Base-by-base conservation (phyloP, 495 filamentous ascomycete genomes). In the Aspergillus conjunctus region DNA sequence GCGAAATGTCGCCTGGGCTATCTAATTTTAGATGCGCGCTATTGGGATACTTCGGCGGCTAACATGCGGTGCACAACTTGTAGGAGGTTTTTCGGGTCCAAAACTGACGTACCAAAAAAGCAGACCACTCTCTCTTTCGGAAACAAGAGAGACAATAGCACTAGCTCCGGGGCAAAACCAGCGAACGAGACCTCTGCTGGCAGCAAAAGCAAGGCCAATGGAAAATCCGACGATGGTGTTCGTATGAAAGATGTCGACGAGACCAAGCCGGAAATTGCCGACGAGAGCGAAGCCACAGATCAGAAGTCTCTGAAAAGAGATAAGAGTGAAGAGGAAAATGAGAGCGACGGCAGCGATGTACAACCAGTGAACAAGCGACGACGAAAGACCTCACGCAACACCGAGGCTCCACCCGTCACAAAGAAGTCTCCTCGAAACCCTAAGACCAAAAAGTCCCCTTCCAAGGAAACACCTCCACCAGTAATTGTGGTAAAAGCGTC, bases 101-200 rank as follows among this genome's bases (percentile, higher is more conserved):
- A 71, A 66, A 62, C 73, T 5, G 68, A 73, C 31, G 80, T 83
- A 8, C 81, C 81, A 4, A 81, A 83, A 31, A 86, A 89, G 71
- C 92, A 96, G 73, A 87, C 90, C 2, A 94, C 86, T 44, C 75
- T 92, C 17, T 79, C 87, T 1, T 91, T 92, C 63, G 81, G 82
- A 7, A 66, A 64, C 33, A 78, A 74, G 41, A 71, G 67, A 44
- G 67, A 66, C 30, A 73, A 71, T 15, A 59, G 66, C 4, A 68
- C 65, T 32, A 64, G 30, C 48, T 65, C 73, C 41, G 62, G 73
- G 34, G 62, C 41, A 14, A 54, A 54, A 21, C 44, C 62, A 20
- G 4, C 31, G 34, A 63, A 64, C n/a, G 57, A 60, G 7, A 44
- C 60, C 43, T 7, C 66, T 4, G 10, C 61, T 17, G 10, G 30